Conservation (phyloP, 1,139 yeast genomes). For the Hanseniaspora uvarum region DNA sequence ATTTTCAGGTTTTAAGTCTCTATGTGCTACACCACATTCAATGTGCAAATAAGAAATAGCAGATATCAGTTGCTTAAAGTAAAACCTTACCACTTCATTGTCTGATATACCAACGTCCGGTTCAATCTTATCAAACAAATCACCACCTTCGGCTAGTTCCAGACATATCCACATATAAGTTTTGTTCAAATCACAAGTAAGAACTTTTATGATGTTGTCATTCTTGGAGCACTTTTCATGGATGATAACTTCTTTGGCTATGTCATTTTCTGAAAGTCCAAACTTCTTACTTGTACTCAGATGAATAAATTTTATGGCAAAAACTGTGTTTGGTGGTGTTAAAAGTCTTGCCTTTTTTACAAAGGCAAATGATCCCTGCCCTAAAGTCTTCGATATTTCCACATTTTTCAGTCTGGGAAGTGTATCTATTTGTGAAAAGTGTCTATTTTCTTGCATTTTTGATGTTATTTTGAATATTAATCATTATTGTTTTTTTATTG, state of each 20-base stretch:
- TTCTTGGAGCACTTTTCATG: constrained; percentile 50
- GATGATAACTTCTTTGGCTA: constrained; percentile 43
- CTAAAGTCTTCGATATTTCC: constrained; percentile 35
- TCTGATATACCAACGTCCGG: constrained; percentile 57
- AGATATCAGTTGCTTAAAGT: constrained; percentile 50
- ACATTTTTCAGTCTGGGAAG: constrained; percentile 34
- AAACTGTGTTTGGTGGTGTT: constrained; percentile 30
- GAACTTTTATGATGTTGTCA: constrained; percentile 45
- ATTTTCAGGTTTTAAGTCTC: constrained; percentile 87
- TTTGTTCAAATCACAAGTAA: constrained; percentile 42
- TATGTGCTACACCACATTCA: constrained; percentile 62
- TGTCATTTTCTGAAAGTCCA: constrained; percentile 40
- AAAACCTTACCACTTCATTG: constrained; percentile 55
- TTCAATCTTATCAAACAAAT: constrained; percentile 61
- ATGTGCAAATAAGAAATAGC: constrained; percentile 53
- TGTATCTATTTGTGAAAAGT: constrained; percentile 29
- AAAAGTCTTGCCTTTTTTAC: constrained; percentile 33
- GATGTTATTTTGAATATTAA: background rate
- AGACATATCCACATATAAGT: constrained; percentile 53
- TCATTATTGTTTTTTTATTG: background rate
- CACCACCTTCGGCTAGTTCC: constrained; percentile 63
- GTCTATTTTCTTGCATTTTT: constrained; percentile 11
- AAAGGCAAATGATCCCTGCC: constrained; percentile 42
- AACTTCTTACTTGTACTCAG: constrained; percentile 37
- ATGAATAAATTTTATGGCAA: constrained; percentile 51